Percentiles rank a stretch among this genome's conserved stretches.
phyloP scores from a whole-genome alignment of 108 stramenopile species.

The Pseudonitzschia pungens region DNA sequence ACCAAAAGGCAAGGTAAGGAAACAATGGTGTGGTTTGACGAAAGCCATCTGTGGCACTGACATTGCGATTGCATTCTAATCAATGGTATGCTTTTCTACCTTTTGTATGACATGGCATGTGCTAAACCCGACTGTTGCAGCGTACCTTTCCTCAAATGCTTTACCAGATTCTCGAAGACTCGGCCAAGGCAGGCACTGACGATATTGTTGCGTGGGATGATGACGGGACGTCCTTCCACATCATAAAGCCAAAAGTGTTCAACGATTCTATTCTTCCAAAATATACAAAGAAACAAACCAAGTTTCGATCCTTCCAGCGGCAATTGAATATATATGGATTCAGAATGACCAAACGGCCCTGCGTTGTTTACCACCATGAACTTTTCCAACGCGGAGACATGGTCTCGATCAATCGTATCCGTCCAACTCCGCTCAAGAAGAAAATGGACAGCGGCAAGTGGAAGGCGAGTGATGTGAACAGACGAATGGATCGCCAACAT shows the following conservation, averaged over 20 bases:
- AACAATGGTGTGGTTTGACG: too few species aligned
- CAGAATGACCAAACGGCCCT: neutral
- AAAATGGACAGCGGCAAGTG: neutral
- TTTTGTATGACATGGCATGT: too few species aligned
- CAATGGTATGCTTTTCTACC: too few species aligned
- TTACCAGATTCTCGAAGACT: slow-evolving; percentile 25
- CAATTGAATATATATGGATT: slow-evolving; percentile 35
- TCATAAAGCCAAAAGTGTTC: slow-evolving; percentile 19
- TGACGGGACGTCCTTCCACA: slow-evolving; percentile 23
- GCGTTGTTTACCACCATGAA: neutral
- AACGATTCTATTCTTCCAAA: slow-evolving; percentile 28
- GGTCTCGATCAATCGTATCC: neutral
- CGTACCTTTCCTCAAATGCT: slow-evolving; percentile 25
- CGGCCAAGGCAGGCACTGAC: neutral
- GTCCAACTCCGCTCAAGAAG: neutral
- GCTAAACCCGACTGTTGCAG: neutral
- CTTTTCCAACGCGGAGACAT: neutral
- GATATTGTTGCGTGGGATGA: slow-evolving; percentile 32
- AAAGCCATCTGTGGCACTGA: too few species aligned
- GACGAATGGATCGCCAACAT: neutral
- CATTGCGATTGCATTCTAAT: too few species aligned
- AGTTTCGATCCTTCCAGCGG: slow-evolving; percentile 33
- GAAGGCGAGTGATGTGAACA: neutral
- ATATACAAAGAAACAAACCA: slow-evolving; percentile 31
- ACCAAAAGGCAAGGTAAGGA: too few species aligned